Base-by-base conservation (phyloP, 352 stramenopile species). In the Plasmopara viticola region DNA sequence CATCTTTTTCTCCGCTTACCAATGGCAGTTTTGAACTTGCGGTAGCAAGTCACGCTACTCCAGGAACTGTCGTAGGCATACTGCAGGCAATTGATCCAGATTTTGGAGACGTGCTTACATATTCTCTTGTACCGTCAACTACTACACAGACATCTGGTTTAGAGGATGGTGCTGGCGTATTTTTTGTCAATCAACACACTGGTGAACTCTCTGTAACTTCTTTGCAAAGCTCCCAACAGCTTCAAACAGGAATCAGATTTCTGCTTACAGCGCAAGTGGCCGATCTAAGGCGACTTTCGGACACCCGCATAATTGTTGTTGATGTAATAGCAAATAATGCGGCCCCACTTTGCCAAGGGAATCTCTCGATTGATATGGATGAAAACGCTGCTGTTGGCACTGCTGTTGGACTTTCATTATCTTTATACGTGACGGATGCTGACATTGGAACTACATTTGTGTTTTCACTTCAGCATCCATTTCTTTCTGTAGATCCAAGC, bases 401-500 rank as follows among this genome's bases (percentile, higher is more conserved):
- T 37, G 30, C 44, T 9, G 33, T 68, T n/a, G 60, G 60, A 1
- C 17, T 33, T 5, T 50, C 60, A 8, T 37, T 68, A 28, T 28
- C 37, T 18, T 17, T 31, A 31, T 60, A 41, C 13, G 55, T 62
- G 13, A 59, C 34, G 0, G 65, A 74, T 44, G 44, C 38, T 30
- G 65, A 74, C 29, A 35, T 46, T 33, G 61, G 58, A 18, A 68
- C 61, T 12, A 18, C 44, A 2, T 65, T 74, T 30, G 18, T 25
- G 2, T 70, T 70, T 30, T 44, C 49, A 4, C 42, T 74, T 4
- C 47, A 65, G 5, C 61, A 74, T 46, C 52, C 48, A 25, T 74
- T 70, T 30, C 18, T 74, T 10, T 29, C 48, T 10, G 20, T 68
- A 15, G 39, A 58, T n/a, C 49, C 44, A 9, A 48, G 17, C 12